These are phyloP conservation scores for Delonix regia DNA, from an alignment of 306 rosid genomes.

Conservation along the genomic window DNA sequence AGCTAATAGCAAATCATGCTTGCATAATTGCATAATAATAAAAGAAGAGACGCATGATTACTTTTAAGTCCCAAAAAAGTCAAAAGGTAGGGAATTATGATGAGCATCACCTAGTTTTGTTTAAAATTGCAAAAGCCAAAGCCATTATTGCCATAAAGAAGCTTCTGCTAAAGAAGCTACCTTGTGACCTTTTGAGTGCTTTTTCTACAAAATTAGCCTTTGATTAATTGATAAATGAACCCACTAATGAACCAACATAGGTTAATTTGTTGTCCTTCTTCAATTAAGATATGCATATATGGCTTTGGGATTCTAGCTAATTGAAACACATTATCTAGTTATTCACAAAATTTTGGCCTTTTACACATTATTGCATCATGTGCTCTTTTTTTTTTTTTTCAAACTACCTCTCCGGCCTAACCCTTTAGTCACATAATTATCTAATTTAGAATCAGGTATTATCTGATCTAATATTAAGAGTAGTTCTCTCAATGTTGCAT, in stretches of 20 bases:
- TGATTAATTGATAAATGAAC: neutral
- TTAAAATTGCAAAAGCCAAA: constrained; percentile 22
- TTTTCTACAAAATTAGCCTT: neutral
- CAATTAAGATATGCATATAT: neutral
- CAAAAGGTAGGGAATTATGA: constrained; percentile 49
- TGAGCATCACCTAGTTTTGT: constrained; percentile 38
- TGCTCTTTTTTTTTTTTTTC: neutral
- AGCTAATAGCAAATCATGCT: constrained; percentile 30
- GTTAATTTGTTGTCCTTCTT: neutral
- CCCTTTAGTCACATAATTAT: no score
- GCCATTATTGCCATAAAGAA: constrained; percentile 40
- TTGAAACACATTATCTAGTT: no score
- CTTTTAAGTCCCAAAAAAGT: constrained; percentile 30
- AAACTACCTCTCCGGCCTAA: no score
- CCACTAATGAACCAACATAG: constrained; percentile 4
- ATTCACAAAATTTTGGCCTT: neutral
- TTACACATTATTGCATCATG: neutral
- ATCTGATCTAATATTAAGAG: no score
- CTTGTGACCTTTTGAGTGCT: constrained; percentile 2
- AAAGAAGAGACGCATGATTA: constrained; percentile 35
- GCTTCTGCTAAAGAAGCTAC: constrained; percentile 32
- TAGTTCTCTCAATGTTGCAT: no score
- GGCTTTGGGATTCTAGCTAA: neutral
- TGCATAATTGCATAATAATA: constrained; percentile 38
- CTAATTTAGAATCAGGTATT: no score